A percentile compares a stretch with the other conserved stretches of the same genome.
Evolutionary conservation across 1,284 basidiomycete genomes (phyloP).

Genomic region (Inonotus obliquus): DNA sequence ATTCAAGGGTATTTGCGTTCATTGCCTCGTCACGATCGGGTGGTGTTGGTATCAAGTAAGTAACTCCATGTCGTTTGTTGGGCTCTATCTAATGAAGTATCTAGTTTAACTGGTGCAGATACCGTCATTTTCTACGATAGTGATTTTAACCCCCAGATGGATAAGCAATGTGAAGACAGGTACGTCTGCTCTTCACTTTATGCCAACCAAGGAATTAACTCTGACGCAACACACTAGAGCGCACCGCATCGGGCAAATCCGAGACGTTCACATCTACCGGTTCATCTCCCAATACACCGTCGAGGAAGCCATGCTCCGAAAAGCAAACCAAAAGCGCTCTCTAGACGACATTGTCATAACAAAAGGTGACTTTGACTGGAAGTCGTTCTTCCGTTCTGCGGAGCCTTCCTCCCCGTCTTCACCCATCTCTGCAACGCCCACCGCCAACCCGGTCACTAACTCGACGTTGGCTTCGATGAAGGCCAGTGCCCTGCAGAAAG

Average conservation of each 20-base stretch:
- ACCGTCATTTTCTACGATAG: constrained; percentile 97
- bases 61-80: constrained; percentile 14
- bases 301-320: constrained; percentile 94
- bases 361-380: constrained; percentile 94
- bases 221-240: constrained; percentile 44
- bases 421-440: not conserved
- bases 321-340: constrained; percentile 93
- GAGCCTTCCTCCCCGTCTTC: constrained; percentile 17
- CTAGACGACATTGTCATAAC: constrained; percentile 93
- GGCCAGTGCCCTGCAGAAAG: constrained; percentile 46
- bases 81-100: constrained; percentile 15
- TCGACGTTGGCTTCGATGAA: constrained; percentile 21
- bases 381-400: constrained; percentile 65
- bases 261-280: constrained; percentile 96
- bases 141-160: constrained; percentile 98
- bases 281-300: constrained; percentile 92
- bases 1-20: constrained; percentile 87
- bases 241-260: constrained; percentile 93
- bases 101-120: constrained; percentile 89
- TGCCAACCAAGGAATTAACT: not conserved
- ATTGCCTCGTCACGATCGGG: constrained; percentile 93
- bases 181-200: constrained; percentile 29
- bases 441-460: not conserved
- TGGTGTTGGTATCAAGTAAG: constrained; percentile 94
- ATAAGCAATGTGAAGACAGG: constrained; percentile 95